phyloP scores from a whole-genome alignment of 2,329 filamentous ascomycete genomes.

The Diaporthe velutina region DNA sequence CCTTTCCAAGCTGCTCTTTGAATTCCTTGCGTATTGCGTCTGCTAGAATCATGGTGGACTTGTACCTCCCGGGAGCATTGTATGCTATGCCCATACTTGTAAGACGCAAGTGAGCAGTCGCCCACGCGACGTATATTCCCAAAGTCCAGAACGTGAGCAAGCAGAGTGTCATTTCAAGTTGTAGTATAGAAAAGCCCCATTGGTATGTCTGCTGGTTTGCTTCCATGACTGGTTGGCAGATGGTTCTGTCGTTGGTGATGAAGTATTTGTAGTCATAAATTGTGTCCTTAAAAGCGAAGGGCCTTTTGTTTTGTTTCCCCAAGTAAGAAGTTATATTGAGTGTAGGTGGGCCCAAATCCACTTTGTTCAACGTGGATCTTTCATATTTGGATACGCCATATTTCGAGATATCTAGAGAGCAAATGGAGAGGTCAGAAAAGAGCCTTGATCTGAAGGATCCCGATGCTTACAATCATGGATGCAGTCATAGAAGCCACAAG shows the following conservation, averaged over 20 bases:
- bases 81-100: not conserved
- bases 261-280: not conserved
- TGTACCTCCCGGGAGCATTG: not conserved
- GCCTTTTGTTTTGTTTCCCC: not conserved
- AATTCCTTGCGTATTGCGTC: not conserved
- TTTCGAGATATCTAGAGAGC: not conserved
- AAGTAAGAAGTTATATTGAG: not conserved
- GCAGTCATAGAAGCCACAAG: too few species aligned
- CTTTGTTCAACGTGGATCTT: not conserved
- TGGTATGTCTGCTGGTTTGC: not conserved
- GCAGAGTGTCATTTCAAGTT: not conserved
- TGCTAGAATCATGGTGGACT: not conserved
- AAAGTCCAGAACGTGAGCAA: not conserved
- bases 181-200: not conserved
- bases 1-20: not conserved
- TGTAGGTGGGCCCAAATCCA: not conserved
- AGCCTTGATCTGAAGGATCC: fast-evolving
- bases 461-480: too few species aligned
- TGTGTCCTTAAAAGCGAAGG: not conserved
- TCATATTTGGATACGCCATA: not conserved
- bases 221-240: not conserved
- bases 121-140: not conserved
- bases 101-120: not conserved
- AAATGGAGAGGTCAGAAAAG: not conserved
- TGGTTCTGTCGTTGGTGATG: not conserved